Conservation (phyloP, 75 land plant genomes). For the Picea sitchensis region DNA sequence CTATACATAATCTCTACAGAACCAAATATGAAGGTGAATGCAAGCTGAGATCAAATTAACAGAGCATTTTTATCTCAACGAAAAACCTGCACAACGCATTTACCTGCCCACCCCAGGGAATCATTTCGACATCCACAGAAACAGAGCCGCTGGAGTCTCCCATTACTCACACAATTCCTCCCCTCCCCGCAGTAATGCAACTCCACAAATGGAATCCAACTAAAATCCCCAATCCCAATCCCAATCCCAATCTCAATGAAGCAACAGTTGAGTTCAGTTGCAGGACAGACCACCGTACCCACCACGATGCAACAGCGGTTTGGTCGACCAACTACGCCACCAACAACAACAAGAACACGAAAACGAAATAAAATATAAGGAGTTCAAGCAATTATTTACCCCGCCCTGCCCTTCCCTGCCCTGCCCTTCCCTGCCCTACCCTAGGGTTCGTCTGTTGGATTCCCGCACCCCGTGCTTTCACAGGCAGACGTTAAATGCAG, state of each 20-base stretch:
- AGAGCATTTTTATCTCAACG: no score
- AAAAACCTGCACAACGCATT: slow-evolving; percentile 6
- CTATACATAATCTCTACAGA: neutral
- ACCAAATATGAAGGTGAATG: neutral
- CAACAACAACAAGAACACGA: neutral
- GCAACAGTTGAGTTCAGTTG: neutral
- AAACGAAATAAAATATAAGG: neutral
- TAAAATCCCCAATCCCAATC: neutral
- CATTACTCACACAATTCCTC: slow-evolving; percentile 19
- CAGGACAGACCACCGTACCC: slow-evolving; percentile 7
- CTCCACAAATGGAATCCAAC: neutral
- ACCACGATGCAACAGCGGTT: slow-evolving; percentile 7
- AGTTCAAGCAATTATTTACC: neutral
- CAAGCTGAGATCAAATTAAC: neutral
- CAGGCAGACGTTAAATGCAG: neutral
- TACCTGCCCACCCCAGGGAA: slow-evolving; percentile 72
- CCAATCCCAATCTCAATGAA: neutral
- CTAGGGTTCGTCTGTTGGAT: neutral
- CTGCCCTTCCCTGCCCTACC: neutral
- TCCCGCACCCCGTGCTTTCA: neutral
- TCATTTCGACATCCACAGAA: slow-evolving; percentile 54
- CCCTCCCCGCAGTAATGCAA: neutral
- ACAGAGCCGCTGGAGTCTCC: slow-evolving; percentile 52
- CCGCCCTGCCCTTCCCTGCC: neutral
- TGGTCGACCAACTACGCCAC: neutral